Evolutionary conservation across 331 rosid genomes (phyloP), one percentile per base, ranked within the genome.

Genomic region (Prunus yedoensis): DNA sequence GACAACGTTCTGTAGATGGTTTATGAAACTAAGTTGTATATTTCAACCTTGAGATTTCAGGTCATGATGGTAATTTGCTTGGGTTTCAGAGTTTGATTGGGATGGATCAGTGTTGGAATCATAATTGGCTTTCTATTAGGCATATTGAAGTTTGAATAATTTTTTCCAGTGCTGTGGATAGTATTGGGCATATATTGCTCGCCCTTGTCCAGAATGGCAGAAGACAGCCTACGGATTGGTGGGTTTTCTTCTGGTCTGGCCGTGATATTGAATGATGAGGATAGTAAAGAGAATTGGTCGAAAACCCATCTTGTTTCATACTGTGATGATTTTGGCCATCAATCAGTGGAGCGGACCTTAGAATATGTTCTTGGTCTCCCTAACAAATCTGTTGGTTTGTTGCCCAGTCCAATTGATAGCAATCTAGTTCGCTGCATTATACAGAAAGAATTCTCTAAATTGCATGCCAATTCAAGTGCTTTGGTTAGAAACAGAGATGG

Each of bases 241-340:
- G 97, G 97, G 85, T 89, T 85, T 84, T 90, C 93, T 83, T 91
- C 99, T 84, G 99, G 99, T 61, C 80, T 94, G 87, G 97, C 97
- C 13, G 91, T 94, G 66, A 81, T 94, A 83, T 81, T 94, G 85
- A 84, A 88, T 25, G 92, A 85, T 0, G 84, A 90, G 74, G 93
- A 85, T 62, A 74, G 75, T 77, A 84, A 77, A 83, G 93, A 84
- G 75, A 86, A 84, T 51, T 85, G 73, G 11, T 78, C 88, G 0
- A 94, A 89, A 83, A 65, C 88, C 66, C 89, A 81, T 28, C 85
- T 89, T 58, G 75, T 90, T 87, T 94, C 99, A 1, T 80, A 84
- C 60, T 90, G 94, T 81, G 99, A 94, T 60, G 94, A 89, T 77
- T 81, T 89, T 62, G 86, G 90, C 53, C 88, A 85, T 66, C 96